phyloP scores from a whole-genome alignment of 1,284 basidiomycete species.

The Phaffia rhodozyma region DNA sequence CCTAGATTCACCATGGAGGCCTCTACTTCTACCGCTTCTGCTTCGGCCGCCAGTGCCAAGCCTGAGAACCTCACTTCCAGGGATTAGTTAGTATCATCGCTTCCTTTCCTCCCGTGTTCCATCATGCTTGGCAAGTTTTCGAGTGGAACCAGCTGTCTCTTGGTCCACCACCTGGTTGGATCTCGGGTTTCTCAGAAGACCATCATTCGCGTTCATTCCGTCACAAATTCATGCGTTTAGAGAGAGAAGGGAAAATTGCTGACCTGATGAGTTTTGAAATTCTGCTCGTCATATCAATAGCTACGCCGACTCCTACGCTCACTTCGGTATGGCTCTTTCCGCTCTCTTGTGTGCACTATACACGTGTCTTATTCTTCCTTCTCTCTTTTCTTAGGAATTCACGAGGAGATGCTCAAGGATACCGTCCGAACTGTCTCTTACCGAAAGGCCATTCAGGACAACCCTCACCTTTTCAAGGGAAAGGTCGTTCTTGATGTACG shows the following conservation, averaged over 20 bases:
- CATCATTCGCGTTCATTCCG: too few species aligned
- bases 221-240: too few species aligned
- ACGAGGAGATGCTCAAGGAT: conserved; percentile 99
- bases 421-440: conserved; percentile 89
- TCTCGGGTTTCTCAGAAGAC: neutral
- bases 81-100: conserved; percentile 30
- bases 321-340: conserved; percentile 56
- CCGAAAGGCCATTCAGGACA: conserved; percentile 88
- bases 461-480: conserved; percentile 88
- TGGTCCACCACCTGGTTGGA: neutral
- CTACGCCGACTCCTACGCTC: conserved; percentile 66
- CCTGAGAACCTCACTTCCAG: conserved; percentile 31
- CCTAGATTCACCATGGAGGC: conserved; percentile 12
- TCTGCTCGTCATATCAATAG: neutral
- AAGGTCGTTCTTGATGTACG: conserved; percentile 83
- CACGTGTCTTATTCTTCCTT: conserved; percentile 1
- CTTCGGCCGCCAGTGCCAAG: conserved; percentile 23
- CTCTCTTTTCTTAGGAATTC: conserved; percentile 54
- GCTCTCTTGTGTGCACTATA: conserved; percentile 2
- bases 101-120: neutral
- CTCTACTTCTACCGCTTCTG: conserved; percentile 12
- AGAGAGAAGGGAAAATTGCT: too few species aligned
- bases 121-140: neutral
- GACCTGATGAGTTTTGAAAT: too few species aligned
- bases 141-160: neutral